Base-by-base conservation (phyloP, 1,284 basidiomycete genomes). In the Cystobasidium slooffiae region DNA sequence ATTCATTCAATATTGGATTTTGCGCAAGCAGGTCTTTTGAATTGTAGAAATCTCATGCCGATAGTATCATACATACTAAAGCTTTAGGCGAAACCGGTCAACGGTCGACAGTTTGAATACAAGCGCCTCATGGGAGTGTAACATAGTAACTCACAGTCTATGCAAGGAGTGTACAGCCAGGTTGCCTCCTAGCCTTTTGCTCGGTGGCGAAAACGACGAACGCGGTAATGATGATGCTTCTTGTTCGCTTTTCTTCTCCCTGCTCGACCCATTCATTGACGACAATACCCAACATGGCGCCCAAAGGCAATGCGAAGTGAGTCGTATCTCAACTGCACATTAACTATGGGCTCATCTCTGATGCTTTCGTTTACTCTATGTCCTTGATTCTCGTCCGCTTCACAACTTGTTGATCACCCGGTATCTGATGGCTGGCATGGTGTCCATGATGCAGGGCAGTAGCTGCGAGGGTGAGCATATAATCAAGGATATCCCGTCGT, bases 301-400 rank as follows among this genome's bases (percentile, higher is more conserved):
- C 70, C 9, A 73, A 73, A 46, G 70, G 70, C 20, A 73, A 73
- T 43, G 63, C 70, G 18, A 73, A 73, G 70, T 73, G 43, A 9
- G 70, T 58, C n/a, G 16, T 22, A 41, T 8, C 31, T 7, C 6
- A 16, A 5, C 16, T 22, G 31, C 39, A 51, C n/a, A 41, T 8
- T 1, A 18, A 47, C 61, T n/a, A 22, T 7, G 20, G 49, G 52
- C 46, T 7, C 8, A 24, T 6, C 10, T 9, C 61, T 47, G 43
- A 63, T 14, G 31, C 20, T 37, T 24, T 22, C 31, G 47, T 20
- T 22, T 69, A 12, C 47, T 46, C 55, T 41, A 9, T 14, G 22
- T n/a, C 56, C 49, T 22, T 31, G 31, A 56, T 37, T 43, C 43
- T 37, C n/a, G 16, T 59, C 51, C 41, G 41, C 18, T 53, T 46